Evolutionary conservation across 768 basidiomycete genomes (phyloP).

Genomic region (Sutorius australiensis): DNA sequence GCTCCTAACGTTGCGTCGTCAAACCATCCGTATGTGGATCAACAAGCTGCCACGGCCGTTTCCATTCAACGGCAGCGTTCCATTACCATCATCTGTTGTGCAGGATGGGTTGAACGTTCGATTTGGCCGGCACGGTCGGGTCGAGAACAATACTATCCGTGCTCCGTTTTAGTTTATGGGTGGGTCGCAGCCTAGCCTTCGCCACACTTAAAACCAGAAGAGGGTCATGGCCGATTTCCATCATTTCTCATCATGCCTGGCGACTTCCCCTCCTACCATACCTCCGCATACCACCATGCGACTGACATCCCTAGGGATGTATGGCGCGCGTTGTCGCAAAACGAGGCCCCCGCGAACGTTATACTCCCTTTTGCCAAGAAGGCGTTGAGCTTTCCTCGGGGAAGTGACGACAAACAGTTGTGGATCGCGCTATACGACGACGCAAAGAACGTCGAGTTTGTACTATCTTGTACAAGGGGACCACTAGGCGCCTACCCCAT

Average conservation of each 20-base stretch:
- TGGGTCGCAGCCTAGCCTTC: neutral
- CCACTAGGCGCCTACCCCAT: conserved; percentile 6
- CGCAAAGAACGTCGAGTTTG: conserved; percentile 8
- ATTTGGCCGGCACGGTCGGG: neutral
- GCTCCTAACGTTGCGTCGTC: neutral
- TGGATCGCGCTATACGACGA: conserved; percentile 33
- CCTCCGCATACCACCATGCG: conserved; percentile 2
- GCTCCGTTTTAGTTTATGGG: neutral
- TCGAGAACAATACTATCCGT: neutral
- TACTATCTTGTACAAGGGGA: conserved; percentile 5
- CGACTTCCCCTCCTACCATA: neutral
- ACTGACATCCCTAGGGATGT: conserved; percentile 22
- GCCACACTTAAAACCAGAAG: conserved; percentile 7
- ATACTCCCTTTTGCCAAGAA: conserved; percentile 39
- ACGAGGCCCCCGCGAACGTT: conserved; percentile 37
- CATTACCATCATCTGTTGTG: conserved; percentile 1
- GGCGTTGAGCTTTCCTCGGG: conserved; percentile 8
- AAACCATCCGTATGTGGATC: neutral
- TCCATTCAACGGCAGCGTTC: neutral
- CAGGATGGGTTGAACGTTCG: conserved; percentile 21
- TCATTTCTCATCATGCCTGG: conserved; percentile 16
- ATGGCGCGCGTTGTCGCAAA: conserved; percentile 26
- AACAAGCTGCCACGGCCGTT: neutral
- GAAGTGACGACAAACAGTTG: conserved; percentile 2
- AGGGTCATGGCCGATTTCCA: neutral